phyloP scores from a whole-genome alignment of 345 rosid genomes.

The Erucastrum elatum region DNA sequence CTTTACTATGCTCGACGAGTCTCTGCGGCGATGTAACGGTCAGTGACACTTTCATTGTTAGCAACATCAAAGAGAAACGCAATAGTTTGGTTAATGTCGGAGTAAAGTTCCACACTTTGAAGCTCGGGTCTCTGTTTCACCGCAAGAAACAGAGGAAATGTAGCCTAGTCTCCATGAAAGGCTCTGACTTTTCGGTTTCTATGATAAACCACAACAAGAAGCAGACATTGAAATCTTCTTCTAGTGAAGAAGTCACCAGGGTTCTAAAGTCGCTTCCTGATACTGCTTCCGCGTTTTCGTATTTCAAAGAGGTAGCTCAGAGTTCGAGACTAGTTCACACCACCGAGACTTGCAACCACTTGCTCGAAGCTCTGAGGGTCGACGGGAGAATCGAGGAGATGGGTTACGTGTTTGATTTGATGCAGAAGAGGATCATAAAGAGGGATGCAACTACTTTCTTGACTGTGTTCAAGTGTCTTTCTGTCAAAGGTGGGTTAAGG shows the following conservation, averaged over 20 bases:
- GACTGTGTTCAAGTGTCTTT: constrained; percentile 59
- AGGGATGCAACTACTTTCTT: constrained; percentile 65
- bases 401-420: constrained; percentile 67
- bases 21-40: constrained; percentile 38
- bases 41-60: constrained; percentile 30
- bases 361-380: constrained; percentile 72
- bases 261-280: constrained; percentile 55
- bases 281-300: constrained; percentile 55
- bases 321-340: constrained; percentile 53
- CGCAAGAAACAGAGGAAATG: constrained; percentile 48
- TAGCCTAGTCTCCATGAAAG: constrained; percentile 39
- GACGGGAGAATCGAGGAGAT: constrained; percentile 64
- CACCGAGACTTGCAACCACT: constrained; percentile 70
- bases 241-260: constrained; percentile 29
- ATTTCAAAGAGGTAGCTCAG: constrained; percentile 62
- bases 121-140: constrained; percentile 38
- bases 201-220: constrained; percentile 27
- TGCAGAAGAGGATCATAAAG: constrained; percentile 74
- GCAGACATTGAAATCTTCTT: constrained; percentile 40
- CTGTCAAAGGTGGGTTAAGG: constrained; percentile 64
- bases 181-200: constrained; percentile 33
- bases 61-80: constrained; percentile 27
- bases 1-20: constrained; percentile 49
- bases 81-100: constrained; percentile 29
- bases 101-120: constrained; percentile 39